A percentile compares a stretch with the other conserved stretches of the same genome.
Evolutionary conservation across 805 yeast genomes (phyloP).

Genomic region (Candida argentea): DNA sequence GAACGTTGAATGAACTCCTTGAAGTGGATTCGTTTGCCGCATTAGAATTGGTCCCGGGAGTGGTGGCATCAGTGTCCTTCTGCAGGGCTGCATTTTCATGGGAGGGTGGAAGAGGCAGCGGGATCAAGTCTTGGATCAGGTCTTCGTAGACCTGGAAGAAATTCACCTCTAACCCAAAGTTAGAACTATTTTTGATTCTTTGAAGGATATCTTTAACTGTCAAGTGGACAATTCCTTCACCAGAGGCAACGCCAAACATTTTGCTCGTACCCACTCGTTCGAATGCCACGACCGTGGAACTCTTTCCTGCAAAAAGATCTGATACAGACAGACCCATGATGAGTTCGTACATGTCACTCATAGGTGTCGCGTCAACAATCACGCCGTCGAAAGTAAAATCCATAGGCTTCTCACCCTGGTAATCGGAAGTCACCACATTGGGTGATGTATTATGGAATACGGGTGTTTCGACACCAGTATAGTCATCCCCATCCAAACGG

Average conservation of each 20-base stretch:
- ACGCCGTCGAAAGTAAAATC: slow-evolving; percentile 64
- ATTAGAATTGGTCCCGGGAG: too few species aligned
- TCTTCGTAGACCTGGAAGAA: slow-evolving; percentile 81
- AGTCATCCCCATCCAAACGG: too few species aligned
- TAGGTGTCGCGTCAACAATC: slow-evolving; percentile 42
- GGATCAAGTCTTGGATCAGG: slow-evolving; percentile 58
- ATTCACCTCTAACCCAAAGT: slow-evolving; percentile 58
- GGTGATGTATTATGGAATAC: too few species aligned
- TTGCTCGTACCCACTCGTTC: slow-evolving; percentile 79
- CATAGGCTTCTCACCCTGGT: too few species aligned
- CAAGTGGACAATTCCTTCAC: slow-evolving; percentile 61
- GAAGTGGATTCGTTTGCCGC: too few species aligned
- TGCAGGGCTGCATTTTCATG: too few species aligned
- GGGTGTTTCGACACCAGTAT: too few species aligned
- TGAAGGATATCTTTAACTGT: slow-evolving; percentile 57
- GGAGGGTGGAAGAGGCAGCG: too few species aligned
- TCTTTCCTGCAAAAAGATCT: slow-evolving; percentile 65
- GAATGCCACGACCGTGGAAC: slow-evolving; percentile 68
- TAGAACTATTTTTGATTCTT: slow-evolving; percentile 39
- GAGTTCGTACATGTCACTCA: slow-evolving; percentile 47
- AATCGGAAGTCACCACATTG: too few species aligned
- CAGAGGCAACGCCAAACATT: slow-evolving; percentile 35
- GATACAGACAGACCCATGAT: slow-evolving; percentile 54
- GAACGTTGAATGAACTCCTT: too few species aligned
- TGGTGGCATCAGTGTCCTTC: too few species aligned